A percentile compares a stretch with the other conserved stretches of the same genome.
These are phyloP conservation scores for Metarhizium guizhouense DNA, from an alignment of 2,329 filamentous ascomycete species.

Conservation along the genomic window DNA sequence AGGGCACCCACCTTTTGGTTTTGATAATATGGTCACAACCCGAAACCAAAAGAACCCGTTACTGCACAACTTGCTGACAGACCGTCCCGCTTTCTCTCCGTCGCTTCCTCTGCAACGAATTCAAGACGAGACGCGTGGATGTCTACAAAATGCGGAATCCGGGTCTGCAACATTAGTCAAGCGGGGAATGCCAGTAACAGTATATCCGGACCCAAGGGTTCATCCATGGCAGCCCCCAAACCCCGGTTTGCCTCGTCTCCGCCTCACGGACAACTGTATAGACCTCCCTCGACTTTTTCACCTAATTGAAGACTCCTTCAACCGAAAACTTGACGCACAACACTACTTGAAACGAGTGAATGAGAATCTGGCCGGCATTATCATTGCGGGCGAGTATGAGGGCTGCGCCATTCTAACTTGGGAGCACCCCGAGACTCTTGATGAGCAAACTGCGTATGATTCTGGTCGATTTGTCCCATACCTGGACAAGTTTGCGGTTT, in stretches of 20 bases:
- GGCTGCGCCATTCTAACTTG: constrained; percentile 91
- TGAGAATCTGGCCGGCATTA: constrained; percentile 76
- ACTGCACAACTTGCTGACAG: constrained; percentile 91
- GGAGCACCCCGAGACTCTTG: constrained; percentile 63
- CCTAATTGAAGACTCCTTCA: constrained; percentile 90
- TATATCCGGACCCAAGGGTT: constrained; percentile 67
- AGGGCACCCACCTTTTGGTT: constrained; percentile 43
- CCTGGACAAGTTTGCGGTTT: constrained; percentile 92
- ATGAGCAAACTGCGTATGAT: constrained; percentile 43
- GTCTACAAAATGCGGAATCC: constrained; percentile 18
- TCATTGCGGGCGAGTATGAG: constrained; percentile 94
- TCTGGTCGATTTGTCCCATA: constrained; percentile 73
- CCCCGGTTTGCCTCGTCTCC: constrained; percentile 50
- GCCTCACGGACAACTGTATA: constrained; percentile 70
- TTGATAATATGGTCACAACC: constrained; percentile 43
- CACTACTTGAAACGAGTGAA: constrained; percentile 78
- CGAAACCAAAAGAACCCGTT: constrained; percentile 64
- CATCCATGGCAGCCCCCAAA: constrained; percentile 60
- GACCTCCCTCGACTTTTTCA: constrained; percentile 75
- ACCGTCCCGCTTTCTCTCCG: constrained; percentile 86
- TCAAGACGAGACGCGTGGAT: constrained; percentile 22
- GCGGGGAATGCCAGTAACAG: constrained; percentile 78
- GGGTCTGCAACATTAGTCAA: constrained; percentile 73
- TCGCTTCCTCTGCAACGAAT: constrained; percentile 72
- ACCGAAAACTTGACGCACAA: constrained; percentile 70